Evolutionary conservation across 2,329 filamentous ascomycete genomes (phyloP).

Genomic region (Aspergillus uvarum): DNA sequence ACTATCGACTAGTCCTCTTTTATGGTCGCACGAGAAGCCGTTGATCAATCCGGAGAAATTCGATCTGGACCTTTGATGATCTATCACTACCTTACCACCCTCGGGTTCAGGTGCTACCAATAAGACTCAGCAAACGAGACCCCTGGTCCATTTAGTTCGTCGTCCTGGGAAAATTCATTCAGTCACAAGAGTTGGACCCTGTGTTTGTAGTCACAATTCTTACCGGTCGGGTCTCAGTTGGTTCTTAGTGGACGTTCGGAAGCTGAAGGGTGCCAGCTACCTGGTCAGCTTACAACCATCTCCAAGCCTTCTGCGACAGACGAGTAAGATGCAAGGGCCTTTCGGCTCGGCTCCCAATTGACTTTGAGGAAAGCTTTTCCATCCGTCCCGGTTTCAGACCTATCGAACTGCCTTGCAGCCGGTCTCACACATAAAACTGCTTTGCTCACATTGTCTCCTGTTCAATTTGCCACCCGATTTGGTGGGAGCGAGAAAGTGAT

Average conservation of each 20-base stretch:
- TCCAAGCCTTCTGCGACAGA: neutral
- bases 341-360: slow-evolving; percentile 10
- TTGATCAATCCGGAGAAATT: slow-evolving; percentile 1
- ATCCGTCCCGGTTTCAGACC: slow-evolving; percentile 17
- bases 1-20: neutral
- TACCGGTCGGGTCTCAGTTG: neutral
- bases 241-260: neutral
- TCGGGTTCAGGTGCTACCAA: neutral
- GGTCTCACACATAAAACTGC: slow-evolving; percentile 11
- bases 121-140: neutral
- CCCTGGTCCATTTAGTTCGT: neutral
- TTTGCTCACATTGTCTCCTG: neutral
- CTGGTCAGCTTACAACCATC: neutral
- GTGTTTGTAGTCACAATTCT: neutral
- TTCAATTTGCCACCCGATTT: neutral
- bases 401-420: slow-evolving; percentile 22
- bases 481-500: neutral
- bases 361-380: slow-evolving; percentile 9
- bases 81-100: neutral
- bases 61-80: neutral
- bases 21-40: slow-evolving; percentile 3
- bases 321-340: slow-evolving; percentile 11
- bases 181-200: neutral
- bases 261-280: neutral
- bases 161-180: too few relatives aligned